A percentile compares a stretch with the other conserved stretches of the same genome.
phyloP scores from a whole-genome alignment of 306 rosid genomes.

The Pyrus pyrifolia region DNA sequence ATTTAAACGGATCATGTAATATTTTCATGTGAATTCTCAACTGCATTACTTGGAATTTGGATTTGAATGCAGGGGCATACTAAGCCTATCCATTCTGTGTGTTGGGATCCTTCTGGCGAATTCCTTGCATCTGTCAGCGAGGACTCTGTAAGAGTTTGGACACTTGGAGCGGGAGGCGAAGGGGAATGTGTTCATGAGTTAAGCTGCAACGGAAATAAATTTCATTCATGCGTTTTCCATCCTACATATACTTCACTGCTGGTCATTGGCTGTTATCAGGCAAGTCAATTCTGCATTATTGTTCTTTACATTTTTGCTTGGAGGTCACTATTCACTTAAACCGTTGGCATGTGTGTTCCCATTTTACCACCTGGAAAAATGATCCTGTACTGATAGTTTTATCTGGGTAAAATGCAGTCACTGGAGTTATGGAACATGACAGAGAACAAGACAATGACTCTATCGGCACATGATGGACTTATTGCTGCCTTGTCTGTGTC shows the following conservation, averaged over 20 bases:
- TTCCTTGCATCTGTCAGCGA: slow-evolving; percentile 90
- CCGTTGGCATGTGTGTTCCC: background rate
- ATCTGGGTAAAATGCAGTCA: slow-evolving; percentile 40
- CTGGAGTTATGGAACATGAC: slow-evolving; percentile 95
- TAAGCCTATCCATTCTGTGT: slow-evolving; percentile 59
- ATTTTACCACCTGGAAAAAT: background rate
- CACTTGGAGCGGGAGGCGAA: slow-evolving; percentile 71
- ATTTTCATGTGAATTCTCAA: background rate
- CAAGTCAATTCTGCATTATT: slow-evolving; percentile 25
- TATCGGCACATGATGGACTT: slow-evolving; percentile 86
- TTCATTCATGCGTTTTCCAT: slow-evolving; percentile 85
- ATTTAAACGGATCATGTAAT: background rate
- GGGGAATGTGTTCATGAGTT: slow-evolving; percentile 84
- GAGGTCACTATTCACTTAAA: background rate
- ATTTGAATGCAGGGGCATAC: slow-evolving; percentile 67
- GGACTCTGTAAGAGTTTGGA: slow-evolving; percentile 93
- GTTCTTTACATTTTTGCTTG: background rate
- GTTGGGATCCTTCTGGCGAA: slow-evolving; percentile 96
- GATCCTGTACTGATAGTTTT: background rate
- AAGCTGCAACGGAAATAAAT: slow-evolving; percentile 76
- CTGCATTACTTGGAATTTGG: slow-evolving; percentile 8
- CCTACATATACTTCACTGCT: slow-evolving; percentile 80
- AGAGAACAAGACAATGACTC: slow-evolving; percentile 86
- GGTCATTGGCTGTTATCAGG: slow-evolving; percentile 96
- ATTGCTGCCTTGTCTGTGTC: slow-evolving; percentile 77